Evolutionary conservation across 2,329 filamentous ascomycete genomes (phyloP).

Genomic region (Ceratocystis cacaofunesta): DNA sequence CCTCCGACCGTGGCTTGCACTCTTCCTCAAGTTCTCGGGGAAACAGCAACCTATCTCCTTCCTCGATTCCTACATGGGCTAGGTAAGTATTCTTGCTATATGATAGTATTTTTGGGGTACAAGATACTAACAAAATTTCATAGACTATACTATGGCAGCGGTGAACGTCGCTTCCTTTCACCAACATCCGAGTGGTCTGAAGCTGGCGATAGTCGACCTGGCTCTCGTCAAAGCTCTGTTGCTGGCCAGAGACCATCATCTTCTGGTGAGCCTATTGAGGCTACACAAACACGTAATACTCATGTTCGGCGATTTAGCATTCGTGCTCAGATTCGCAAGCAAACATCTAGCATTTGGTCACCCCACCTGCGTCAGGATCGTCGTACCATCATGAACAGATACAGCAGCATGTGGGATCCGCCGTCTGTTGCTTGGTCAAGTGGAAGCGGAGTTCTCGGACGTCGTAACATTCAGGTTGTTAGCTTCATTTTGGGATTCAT

Average conservation of each 20-base stretch:
- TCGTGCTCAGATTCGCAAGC: conserved; percentile 25
- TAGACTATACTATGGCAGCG: conserved; percentile 56
- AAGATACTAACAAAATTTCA: not conserved
- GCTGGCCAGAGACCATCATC: conserved; percentile 29
- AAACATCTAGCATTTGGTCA: conserved; percentile 52
- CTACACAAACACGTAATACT: not conserved
- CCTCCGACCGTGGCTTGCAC: conserved; percentile 38
- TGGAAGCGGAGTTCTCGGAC: conserved; percentile 45
- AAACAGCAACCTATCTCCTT: conserved; percentile 30
- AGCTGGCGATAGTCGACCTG: conserved; percentile 32
- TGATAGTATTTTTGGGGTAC: not conserved
- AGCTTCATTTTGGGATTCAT: conserved; percentile 66
- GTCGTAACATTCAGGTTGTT: conserved; percentile 58
- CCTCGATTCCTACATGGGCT: conserved; percentile 40
- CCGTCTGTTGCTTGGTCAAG: conserved; percentile 53
- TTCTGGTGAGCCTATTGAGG: conserved; percentile 5
- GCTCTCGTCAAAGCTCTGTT: conserved; percentile 33
- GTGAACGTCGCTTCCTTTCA: conserved; percentile 41
- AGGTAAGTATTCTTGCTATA: conserved; percentile 24
- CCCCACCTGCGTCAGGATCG: conserved; percentile 55
- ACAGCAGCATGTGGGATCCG: conserved; percentile 49
- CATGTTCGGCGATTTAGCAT: conserved; percentile 11
- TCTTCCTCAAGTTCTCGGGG: conserved; percentile 36
- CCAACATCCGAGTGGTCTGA: conserved; percentile 34
- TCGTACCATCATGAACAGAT: conserved; percentile 29